These are phyloP conservation scores for Leccinum fibrillosum DNA, from an alignment of 768 basidiomycete species.

Conservation along the genomic window DNA sequence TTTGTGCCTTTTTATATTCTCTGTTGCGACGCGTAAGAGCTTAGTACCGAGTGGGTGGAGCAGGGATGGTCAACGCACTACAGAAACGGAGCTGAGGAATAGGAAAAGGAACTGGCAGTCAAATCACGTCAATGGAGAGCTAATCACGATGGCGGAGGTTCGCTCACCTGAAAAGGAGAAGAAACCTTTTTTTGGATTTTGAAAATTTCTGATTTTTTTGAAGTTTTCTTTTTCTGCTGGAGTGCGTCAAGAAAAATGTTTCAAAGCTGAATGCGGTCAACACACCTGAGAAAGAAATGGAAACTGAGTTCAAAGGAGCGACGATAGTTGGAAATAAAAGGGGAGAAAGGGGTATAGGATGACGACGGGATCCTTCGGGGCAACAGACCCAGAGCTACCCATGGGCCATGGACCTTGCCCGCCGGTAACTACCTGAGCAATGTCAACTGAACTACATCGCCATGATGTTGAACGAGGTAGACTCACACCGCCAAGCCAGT, in stretches of 20 bases:
- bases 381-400: neutral
- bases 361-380: neutral
- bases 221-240: neutral
- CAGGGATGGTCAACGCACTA: neutral
- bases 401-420: neutral
- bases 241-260: neutral
- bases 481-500: neutral
- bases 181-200: neutral
- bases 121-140: neutral
- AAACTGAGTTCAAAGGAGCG: neutral
- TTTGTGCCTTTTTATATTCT: no score
- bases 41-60: no score
- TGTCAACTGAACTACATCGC: neutral
- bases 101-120: neutral
- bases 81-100: neutral
- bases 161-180: neutral
- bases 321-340: neutral
- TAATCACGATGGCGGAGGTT: neutral
- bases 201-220: slow-evolving; percentile 4
- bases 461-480: neutral
- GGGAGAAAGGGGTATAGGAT: slow-evolving; percentile 7
- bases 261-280: neutral
- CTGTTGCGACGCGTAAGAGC: no score
- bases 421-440: neutral
- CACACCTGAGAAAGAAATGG: neutral